Conservation (phyloP, 352 stramenopile species). For the Globisporangium paddicum region DNA sequence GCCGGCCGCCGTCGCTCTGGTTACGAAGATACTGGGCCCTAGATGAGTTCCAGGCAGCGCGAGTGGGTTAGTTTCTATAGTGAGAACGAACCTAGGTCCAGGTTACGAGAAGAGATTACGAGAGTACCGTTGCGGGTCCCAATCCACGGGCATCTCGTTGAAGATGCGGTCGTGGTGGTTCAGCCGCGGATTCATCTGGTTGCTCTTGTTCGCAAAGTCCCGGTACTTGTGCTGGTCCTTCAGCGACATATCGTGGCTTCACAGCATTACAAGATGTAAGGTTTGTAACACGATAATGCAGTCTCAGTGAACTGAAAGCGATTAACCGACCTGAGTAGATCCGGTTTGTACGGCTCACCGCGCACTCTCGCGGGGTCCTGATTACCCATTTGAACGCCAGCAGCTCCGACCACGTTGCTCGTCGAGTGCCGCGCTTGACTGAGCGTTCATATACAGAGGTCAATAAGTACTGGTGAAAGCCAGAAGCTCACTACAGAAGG, state of each 20-base stretch:
- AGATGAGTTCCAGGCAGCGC: neutral
- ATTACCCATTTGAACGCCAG: neutral
- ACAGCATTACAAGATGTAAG: too few species aligned
- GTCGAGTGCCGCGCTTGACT: conserved; percentile 52
- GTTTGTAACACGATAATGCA: too few species aligned
- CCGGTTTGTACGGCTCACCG: conserved; percentile 39
- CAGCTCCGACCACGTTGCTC: conserved; percentile 38
- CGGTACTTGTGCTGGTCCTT: conserved; percentile 26
- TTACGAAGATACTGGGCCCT: conserved; percentile 77
- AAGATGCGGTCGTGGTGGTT: conserved; percentile 63
- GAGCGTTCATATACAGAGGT: neutral
- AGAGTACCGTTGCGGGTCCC: conserved; percentile 47
- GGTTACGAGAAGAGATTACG: too few species aligned
- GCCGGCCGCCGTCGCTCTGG: conserved; percentile 46
- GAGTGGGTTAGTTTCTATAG: neutral
- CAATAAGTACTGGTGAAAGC: neutral
- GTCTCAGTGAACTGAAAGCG: too few species aligned
- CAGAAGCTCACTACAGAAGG: too few species aligned
- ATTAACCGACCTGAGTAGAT: conserved; percentile 34
- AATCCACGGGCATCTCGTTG: conserved; percentile 53
- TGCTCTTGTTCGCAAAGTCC: conserved; percentile 56
- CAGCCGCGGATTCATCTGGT: conserved; percentile 34
- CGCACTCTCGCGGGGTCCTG: conserved; percentile 12
- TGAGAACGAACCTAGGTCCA: neutral
- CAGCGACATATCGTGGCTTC: conserved; percentile 30